Evolutionary conservation across 1,284 basidiomycete species (phyloP), one percentile per base, ranked within the genome.

Genomic region (Papiliotrema terrestris): DNA sequence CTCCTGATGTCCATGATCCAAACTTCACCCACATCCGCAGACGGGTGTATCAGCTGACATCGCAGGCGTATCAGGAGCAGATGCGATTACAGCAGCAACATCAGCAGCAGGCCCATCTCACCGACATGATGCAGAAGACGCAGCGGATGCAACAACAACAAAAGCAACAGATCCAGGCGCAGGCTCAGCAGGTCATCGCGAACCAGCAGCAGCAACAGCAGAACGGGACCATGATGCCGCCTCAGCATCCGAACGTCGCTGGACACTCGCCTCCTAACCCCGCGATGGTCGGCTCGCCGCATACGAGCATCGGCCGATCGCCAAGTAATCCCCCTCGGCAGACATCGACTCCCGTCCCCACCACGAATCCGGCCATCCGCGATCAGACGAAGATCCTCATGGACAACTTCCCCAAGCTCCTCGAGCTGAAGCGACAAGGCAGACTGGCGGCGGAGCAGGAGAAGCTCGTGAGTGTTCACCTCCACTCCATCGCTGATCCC

Each of bases 361-460:
- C 25, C 23, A 20, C 19, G n/a, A 50, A 41, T 43, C 23, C 25
- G 17, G 17, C 19, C 37, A 35, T 23, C 23, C 13, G 42, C 15
- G 29, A 37, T 8, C 45, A 52, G 20, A 50, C 59, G 26, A 61
- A 66, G 49, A 58, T 57, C 14, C 45, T 70, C 22, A 55, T 66
- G 2, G 66, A 71, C 14, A 69, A 66, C 41, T 65, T 73, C 38
- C 66, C 69, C 1, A 64, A 67, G 52, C 54, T 73, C 56, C 55
- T 62, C 37, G 59, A 68, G 50, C 42, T 67, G 56, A 67, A 70
- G 53, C 51, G 62, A 26, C 51, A 60, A 13, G 69, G 68, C 3
- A 55, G 63, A 45, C 50, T 73, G 23, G 54, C 49, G 8, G 56
- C 63, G 2, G 63, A 68, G 36, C 67, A 70, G 49, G 68, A 66